Evolutionary conservation across 164 flowering plant genomes (phyloP).

Genomic region (grape (Vitis vinifera)): ASM3070453v1 NC_081810.1:5582001-5582500

Average conservation of each 20-base stretch:
- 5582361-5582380: conserved; percentile 49
- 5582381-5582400: background rate
- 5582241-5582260: background rate
- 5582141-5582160: too few species aligned
- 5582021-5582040: background rate
- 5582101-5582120: too few species aligned
- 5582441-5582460: conserved; percentile 10
- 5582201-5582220: too few species aligned
- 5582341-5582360: conserved; percentile 41
- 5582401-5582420: background rate
- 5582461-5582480: conserved; percentile 7
- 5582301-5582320: conserved; percentile 43
- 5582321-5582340: conserved; percentile 46
- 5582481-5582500: background rate
- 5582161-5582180: too few species aligned
- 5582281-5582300: background rate
- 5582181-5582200: too few species aligned
- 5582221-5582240: too few species aligned
- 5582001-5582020: background rate
- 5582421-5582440: conserved; percentile 14
- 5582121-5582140: too few species aligned
- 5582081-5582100: too few species aligned
- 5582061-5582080: too few species aligned
- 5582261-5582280: background rate
- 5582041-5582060: too few species aligned